Base-by-base conservation (phyloP, 306 rosid genomes). In the Astragalus glycyphyllos region DNA sequence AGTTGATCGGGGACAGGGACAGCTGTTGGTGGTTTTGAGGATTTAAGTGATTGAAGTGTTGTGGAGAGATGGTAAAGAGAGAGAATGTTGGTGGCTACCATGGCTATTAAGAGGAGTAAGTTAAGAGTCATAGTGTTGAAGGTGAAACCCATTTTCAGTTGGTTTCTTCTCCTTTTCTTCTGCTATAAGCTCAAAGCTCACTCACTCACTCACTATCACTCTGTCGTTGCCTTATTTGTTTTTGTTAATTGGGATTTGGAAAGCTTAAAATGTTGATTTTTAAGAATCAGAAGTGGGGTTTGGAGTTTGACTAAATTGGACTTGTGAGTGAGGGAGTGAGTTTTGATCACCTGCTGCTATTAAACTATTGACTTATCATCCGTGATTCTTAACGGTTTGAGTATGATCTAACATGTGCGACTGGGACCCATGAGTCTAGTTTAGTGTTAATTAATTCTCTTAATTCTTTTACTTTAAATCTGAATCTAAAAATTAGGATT, bases 71-170 rank as follows among this genome's bases (percentile, higher is more conserved):
- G 97, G 82, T 94, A 94, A 55, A 94, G 92, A 6, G 97, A 94
- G 71, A 94, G 86, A 4, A 94, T 91, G 85, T 91, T 94, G 73
- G 99, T 89, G 74, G 96, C 97, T 51, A 90, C 99, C 99, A 94
- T 94, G 23, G 97, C 97, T 29, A 91, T 6, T 3, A 94, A 81
- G 40, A 94, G 97, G 11, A 94, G 74, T 5, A 94, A 26, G 77
- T 94, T 94, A 12, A 91, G 75, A 17, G 87, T 86, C 99, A 94
- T 94, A 7, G 95, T 87, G 73, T 83, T 85, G 96, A 94, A 91
- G 1, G 92, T 83, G 75, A 83, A 84, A 68, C 92, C 92, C 98
- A 94, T 93, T 44, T 69, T 15, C 11, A 10, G 20, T 47, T 44
- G 8, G 8, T 15, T 65, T 15, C 7, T 13, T 10, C 14, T 14